Percentiles rank a stretch among this genome's conserved stretches.
Conservation (phyloP, 2,329 filamentous ascomycete genomes). For the Elsinoe fawcettii region DNA sequence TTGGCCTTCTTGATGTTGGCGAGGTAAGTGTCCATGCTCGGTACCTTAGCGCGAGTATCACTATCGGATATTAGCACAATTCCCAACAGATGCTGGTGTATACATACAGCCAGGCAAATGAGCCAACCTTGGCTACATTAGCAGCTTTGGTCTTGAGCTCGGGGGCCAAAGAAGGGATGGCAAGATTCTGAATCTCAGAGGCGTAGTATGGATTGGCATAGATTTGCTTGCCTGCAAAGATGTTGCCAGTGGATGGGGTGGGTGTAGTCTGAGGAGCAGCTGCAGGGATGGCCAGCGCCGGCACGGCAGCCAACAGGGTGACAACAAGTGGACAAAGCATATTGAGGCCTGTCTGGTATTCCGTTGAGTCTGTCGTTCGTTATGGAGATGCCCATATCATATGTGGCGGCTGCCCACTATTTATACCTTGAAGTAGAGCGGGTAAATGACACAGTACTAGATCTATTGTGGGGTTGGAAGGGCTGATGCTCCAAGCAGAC, state of each 20-base stretch:
- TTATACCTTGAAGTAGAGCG: not conserved
- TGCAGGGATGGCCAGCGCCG: slow-evolving; percentile 14
- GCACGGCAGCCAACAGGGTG: slow-evolving; percentile 8
- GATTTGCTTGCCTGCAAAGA: slow-evolving; percentile 43
- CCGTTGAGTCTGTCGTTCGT: no score
- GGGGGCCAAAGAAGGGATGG: slow-evolving; percentile 55
- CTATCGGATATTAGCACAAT: slow-evolving; percentile 20
- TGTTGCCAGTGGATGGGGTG: slow-evolving; percentile 42
- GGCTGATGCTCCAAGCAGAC: no score
- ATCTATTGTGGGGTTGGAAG: not conserved
- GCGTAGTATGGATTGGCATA: slow-evolving; percentile 49
- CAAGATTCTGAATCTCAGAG: slow-evolving; percentile 45
- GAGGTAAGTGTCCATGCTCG: slow-evolving; percentile 41
- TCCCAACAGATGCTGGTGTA: not conserved
- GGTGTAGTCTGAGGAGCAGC: slow-evolving; percentile 18
- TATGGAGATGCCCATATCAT: not conserved
- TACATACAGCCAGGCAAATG: slow-evolving; percentile 43
- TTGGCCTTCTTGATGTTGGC: slow-evolving; percentile 42
- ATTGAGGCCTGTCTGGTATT: no score
- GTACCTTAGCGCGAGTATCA: slow-evolving; percentile 44
- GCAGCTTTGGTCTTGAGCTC: slow-evolving; percentile 45
- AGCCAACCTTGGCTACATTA: slow-evolving; percentile 43
- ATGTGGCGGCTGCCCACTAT: not conserved
- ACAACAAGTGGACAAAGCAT: not conserved
- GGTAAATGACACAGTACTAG: not conserved